These are phyloP conservation scores for Cytospora leucostoma DNA, from an alignment of 2,329 filamentous ascomycete genomes.

Conservation along the genomic window DNA sequence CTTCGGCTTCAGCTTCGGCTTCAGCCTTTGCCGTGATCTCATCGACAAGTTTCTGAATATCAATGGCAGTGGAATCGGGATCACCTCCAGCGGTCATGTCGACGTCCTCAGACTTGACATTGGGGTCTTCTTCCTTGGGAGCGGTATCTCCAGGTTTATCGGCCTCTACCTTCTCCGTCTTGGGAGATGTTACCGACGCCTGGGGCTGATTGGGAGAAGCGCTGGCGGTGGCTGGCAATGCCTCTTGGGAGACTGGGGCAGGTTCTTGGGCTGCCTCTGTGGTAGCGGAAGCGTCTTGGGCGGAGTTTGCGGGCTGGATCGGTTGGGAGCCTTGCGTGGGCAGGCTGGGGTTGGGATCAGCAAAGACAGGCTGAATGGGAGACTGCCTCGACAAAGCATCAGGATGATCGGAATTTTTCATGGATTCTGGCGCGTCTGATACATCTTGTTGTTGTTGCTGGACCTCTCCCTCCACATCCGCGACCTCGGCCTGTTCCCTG, in stretches of 20 bases:
- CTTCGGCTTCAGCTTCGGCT: slow-evolving; percentile 22
- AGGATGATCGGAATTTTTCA: slow-evolving; percentile 44
- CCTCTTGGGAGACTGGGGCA: slow-evolving; percentile 19
- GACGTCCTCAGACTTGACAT: slow-evolving; percentile 25
- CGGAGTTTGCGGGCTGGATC: slow-evolving; percentile 13
- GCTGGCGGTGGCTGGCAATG: slow-evolving; percentile 19
- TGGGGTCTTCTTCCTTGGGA: slow-evolving; percentile 10
- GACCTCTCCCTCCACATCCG: slow-evolving; percentile 38
- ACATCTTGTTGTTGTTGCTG: slow-evolving; percentile 43
- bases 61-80: slow-evolving; percentile 33
- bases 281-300: slow-evolving; percentile 21
- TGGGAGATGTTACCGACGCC: slow-evolving; percentile 16
- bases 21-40: slow-evolving; percentile 37
- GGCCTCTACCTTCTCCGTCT: slow-evolving; percentile 21
- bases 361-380: slow-evolving; percentile 35
- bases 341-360: slow-evolving; percentile 28
- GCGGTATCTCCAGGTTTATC: slow-evolving; percentile 15
- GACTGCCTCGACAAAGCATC: slow-evolving; percentile 37
- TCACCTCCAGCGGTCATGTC: slow-evolving; percentile 25
- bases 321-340: slow-evolving; percentile 21
- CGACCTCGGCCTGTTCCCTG: slow-evolving; percentile 35
- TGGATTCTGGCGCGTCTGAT: slow-evolving; percentile 49
- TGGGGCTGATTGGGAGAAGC: slow-evolving; percentile 16
- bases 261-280: slow-evolving; percentile 16
- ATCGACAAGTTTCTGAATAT: slow-evolving; percentile 41